phyloP scores from a whole-genome alignment of 1,284 basidiomycete genomes.

The Quambalaria eucalypti region DNA sequence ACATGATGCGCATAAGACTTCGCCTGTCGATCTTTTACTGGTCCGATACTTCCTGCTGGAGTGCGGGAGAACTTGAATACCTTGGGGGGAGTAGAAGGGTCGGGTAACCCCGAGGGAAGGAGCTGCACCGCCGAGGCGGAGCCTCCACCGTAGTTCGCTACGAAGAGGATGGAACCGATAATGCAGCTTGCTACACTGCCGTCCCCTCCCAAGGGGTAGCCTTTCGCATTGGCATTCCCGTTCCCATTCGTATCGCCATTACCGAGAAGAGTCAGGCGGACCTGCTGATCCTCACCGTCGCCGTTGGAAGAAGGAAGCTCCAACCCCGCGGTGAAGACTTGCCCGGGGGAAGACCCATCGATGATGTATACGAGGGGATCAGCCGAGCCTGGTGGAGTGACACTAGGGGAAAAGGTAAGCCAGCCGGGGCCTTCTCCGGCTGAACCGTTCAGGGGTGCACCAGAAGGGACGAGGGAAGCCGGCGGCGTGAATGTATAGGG shows the following conservation, averaged over 20 bases:
- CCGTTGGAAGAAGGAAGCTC: too few relatives aligned
- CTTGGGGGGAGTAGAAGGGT: background rate
- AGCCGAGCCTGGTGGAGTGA: too few relatives aligned
- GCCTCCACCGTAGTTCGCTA: background rate
- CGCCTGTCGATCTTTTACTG: constrained; percentile 26
- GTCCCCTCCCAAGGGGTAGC: background rate
- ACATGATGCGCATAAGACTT: constrained; percentile 34
- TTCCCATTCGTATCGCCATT: too few relatives aligned
- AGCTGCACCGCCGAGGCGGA: background rate
- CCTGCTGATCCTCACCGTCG: too few relatives aligned
- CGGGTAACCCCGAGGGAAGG: background rate
- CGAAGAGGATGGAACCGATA: background rate
- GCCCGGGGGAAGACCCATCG: too few relatives aligned
- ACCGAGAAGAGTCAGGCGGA: too few relatives aligned
- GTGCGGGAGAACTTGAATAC: background rate
- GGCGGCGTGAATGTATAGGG: background rate
- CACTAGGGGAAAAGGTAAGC: too few relatives aligned
- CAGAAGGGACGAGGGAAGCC: background rate
- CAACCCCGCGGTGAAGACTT: too few relatives aligned
- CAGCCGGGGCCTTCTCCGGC: too few relatives aligned
- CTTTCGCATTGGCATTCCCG: too few relatives aligned
- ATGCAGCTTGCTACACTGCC: background rate
- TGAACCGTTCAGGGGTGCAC: too few relatives aligned
- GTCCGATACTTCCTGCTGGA: constrained; percentile 10
- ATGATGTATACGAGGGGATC: too few relatives aligned